Evolutionary conservation across 2,329 filamentous ascomycete genomes (phyloP), one percentile per base, ranked within the genome.

Genomic region (Botrytis aclada): DNA sequence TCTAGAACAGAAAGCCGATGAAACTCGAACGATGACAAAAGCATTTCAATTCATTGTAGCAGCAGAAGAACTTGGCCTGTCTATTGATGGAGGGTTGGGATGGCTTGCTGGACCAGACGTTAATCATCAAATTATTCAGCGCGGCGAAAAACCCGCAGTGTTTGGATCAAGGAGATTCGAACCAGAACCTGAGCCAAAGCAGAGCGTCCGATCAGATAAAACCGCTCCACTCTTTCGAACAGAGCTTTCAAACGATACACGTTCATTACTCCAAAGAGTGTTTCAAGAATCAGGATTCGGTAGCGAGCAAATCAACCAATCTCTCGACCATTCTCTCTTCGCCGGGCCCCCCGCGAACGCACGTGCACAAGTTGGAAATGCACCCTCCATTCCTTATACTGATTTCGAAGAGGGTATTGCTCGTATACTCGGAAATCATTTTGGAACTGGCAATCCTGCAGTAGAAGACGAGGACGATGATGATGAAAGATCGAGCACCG

Each of bases 41-140:
- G 89, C 90, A 4, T 85, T 93, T 72, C 83, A 83, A 18, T 86
- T 85, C 70, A 83, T 92, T 2, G 82, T 79, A 2, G 84, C 85
- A 14, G 86, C 90, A 4, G 84, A 83, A 51, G 89, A 92, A 74
- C 84, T 93, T n/a, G 91, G 88, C 0, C 81, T 93, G 5, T 92
- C 88, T 29, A 85, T 92, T 58, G 89, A 92, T 78, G 89, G 86
- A 72, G 90, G 91, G 16, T 83, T 93, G 54, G 91, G 91, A 18
- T 93, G 89, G 84, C 84, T 93, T 18, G 83, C 83, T 64, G 90
- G 90, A 0, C 88, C 90, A 1, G 89, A 92, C 79, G 81, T 85
- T 29, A 85, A 85, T 63, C 82, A 83, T 9, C 82, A 86, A 32
- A 82, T 86, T 64, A 81, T 83, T 29, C 82, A 76, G 9, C 76